phyloP scores from a whole-genome alignment of 495 filamentous ascomycete species.

The Podospora australis region DNA sequence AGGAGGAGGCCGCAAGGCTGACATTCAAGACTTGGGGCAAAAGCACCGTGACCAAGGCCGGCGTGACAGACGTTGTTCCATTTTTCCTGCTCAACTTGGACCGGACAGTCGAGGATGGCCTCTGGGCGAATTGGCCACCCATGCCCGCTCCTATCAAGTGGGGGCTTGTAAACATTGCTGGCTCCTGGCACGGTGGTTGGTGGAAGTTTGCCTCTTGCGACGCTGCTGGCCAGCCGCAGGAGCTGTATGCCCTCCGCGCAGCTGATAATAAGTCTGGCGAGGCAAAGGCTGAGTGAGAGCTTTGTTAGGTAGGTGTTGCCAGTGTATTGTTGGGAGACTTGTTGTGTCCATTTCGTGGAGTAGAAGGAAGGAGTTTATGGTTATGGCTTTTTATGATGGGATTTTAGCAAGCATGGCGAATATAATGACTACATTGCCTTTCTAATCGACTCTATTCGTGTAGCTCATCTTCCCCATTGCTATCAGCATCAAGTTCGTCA shows the following conservation, averaged over 20 bases:
- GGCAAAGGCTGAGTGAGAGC: slow-evolving; percentile 15
- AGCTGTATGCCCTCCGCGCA: slow-evolving; percentile 33
- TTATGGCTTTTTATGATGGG: no score
- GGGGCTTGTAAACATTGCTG: slow-evolving; percentile 41
- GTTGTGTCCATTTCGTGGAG: neutral
- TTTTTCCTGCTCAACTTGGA: slow-evolving; percentile 55
- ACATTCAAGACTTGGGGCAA: slow-evolving; percentile 45
- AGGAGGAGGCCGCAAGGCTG: slow-evolving; percentile 18
- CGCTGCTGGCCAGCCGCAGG: slow-evolving; percentile 32
- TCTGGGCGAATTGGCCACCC: slow-evolving; percentile 46
- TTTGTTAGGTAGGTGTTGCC: neutral
- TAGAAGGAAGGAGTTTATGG: no score
- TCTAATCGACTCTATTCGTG: no score
- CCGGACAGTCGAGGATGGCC: slow-evolving; percentile 46
- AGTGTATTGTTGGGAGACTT: neutral
- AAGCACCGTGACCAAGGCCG: slow-evolving; percentile 44
- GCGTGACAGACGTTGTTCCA: slow-evolving; percentile 44
- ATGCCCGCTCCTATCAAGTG: slow-evolving; percentile 43
- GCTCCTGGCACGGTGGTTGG: slow-evolving; percentile 38
- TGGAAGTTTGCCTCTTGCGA: slow-evolving; percentile 51
- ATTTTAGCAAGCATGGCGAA: no score
- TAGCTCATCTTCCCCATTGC: no score
- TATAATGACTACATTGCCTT: no score
- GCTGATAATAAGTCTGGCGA: slow-evolving; percentile 10
- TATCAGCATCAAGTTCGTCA: no score